Percentiles rank a stretch among this genome's conserved stretches.
phyloP scores from a whole-genome alignment of 352 stramenopile genomes.

The Peronospora tabacina region DNA sequence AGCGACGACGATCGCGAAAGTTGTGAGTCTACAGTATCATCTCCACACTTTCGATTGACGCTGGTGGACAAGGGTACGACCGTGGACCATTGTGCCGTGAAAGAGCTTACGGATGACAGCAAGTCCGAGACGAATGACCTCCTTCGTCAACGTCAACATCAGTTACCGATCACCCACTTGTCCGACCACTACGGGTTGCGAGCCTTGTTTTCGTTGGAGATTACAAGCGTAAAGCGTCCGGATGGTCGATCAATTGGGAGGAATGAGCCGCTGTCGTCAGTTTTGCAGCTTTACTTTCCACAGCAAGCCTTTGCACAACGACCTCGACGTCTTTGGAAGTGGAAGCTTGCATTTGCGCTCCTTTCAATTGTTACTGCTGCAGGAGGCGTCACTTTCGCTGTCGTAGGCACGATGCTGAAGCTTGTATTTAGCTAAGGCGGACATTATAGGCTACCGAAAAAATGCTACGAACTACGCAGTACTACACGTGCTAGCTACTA shows the following conservation, averaged over 20 bases:
- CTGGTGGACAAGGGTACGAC: constrained; percentile 37
- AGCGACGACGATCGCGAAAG: constrained; percentile 21
- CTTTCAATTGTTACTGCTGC: constrained; percentile 31
- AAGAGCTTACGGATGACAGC: constrained; percentile 25
- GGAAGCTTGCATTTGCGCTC: constrained; percentile 46
- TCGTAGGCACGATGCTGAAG: constrained; percentile 15
- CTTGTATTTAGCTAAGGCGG: constrained; percentile 11
- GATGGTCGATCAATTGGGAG: constrained; percentile 28
- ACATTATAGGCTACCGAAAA: background rate
- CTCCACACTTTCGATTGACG: constrained; percentile 33
- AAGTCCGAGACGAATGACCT: constrained; percentile 14
- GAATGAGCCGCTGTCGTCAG: constrained; percentile 38
- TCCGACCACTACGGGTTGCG: constrained; percentile 72
- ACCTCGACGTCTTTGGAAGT: constrained; percentile 53
- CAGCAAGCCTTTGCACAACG: constrained; percentile 51
- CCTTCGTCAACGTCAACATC: constrained; percentile 9
- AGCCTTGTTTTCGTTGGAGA: constrained; percentile 46
- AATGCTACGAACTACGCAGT: background rate
- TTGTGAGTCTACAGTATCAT: constrained; percentile 7
- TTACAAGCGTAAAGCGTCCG: constrained; percentile 32
- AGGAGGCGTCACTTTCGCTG: constrained; percentile 15
- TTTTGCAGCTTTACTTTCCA: constrained; percentile 62
- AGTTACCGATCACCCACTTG: constrained; percentile 65
- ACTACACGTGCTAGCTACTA: background rate
- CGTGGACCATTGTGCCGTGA: constrained; percentile 53